Evolutionary conservation across 139 green algal genomes (phyloP), one percentile per base, ranked within the genome.

Genomic region (Eudorina sp.): DNA sequence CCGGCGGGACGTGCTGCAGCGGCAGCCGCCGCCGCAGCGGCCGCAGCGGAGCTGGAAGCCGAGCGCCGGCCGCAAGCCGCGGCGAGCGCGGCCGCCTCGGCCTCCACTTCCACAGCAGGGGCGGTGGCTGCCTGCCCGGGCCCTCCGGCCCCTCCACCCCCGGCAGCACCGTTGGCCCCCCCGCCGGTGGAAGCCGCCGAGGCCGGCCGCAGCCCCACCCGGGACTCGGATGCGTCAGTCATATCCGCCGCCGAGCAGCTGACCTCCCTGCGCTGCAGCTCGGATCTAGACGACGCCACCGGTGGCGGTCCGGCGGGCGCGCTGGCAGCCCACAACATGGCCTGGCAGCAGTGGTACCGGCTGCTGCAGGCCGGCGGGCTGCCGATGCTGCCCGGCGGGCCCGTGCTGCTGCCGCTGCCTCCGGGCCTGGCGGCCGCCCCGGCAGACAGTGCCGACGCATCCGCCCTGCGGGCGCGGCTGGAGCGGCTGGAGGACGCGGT

Each of bases 281-380:
- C 62, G n/a, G 62, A 72, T 31, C 27, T 38, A 11, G 62, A 72
- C 27, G 62, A 72, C 3, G 27, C n/a, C n/a, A n/a, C n/a, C n/a
- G n/a, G 19, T 31, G 16, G 31, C 62, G 62, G 3, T 45, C 73
- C 4, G 45, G 43, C 73, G 4, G 73, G 45, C 27, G 29, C 13
- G 73, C 45, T 82, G 45, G 73, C 36, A 0, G 5, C 41, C 7
- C 73, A 62, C 27, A 72, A 72, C 62, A 72, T 72, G 27, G 21
- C 62, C 21, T 75, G 13, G 80, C 60, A 86, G 60, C 80, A 60
- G 40, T 74, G 58, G 55, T 38, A 74, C 55, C 19, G 34, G 9
- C 29, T 85, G 78, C 27, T 77, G 43, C 80, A 86, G 60, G 19
- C 25, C 3, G 29, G 80, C 40, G 41, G 40, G 18, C 9, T 29